Evolutionary conservation across 2,329 filamentous ascomycete species (phyloP).

Genomic region (Fusarium sp.): DNA sequence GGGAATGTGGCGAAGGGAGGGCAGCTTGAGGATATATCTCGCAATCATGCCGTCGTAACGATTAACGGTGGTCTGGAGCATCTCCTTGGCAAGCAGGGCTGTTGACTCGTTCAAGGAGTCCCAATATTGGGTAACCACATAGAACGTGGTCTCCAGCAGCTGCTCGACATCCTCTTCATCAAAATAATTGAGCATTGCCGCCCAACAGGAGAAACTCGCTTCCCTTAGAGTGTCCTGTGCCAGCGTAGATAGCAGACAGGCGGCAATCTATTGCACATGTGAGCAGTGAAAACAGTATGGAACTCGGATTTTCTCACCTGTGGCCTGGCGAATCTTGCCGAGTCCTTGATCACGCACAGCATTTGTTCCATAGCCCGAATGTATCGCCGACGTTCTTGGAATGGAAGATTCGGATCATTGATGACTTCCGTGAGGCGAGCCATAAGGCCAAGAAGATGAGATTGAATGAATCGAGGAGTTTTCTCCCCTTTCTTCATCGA

Average conservation of each 20-base stretch:
- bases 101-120: constrained; percentile 69
- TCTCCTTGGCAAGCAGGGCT: constrained; percentile 67
- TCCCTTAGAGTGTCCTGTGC: constrained; percentile 80
- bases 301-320: constrained; percentile 69
- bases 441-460: constrained; percentile 88
- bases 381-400: constrained; percentile 79
- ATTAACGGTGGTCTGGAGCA: constrained; percentile 75
- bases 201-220: constrained; percentile 86
- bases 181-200: constrained; percentile 78
- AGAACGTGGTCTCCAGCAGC: constrained; percentile 89
- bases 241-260: constrained; percentile 89
- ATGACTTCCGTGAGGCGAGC: constrained; percentile 83
- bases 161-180: constrained; percentile 82
- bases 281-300: background rate
- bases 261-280: constrained; percentile 74
- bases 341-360: constrained; percentile 78
- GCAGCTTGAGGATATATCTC: constrained; percentile 79
- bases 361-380: constrained; percentile 90
- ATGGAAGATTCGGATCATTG: constrained; percentile 73
- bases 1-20: constrained; percentile 79
- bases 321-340: constrained; percentile 83
- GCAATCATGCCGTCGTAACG: constrained; percentile 71
- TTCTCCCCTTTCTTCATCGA: constrained; percentile 64
- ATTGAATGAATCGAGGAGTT: constrained; percentile 81
- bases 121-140: constrained; percentile 89